Evolutionary conservation across 1,139 yeast genomes (phyloP), one percentile per base, ranked within the genome.

Genomic region (Geotrichum histeridarum): DNA sequence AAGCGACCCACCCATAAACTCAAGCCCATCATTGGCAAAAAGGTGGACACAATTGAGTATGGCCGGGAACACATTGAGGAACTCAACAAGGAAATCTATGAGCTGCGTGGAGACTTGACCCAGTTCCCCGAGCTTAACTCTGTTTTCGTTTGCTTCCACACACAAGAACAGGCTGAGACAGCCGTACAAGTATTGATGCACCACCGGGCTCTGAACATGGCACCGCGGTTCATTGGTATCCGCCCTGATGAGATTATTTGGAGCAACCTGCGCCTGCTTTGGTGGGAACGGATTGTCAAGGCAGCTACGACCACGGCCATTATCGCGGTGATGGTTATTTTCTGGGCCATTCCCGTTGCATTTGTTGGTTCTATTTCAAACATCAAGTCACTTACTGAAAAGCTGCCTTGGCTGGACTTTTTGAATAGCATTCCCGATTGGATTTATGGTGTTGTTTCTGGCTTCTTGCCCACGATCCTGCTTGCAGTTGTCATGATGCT

Each of bases 301-400:
- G 71, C 74, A 47, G 66, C 80, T 31, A 79, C 78, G 56, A 86
- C 96, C 0, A 64, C 75, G 52, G 77, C 83, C 17, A 81, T 83
- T 12, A 78, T 89, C 60, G 67, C 75, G 42, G 72, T 68, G 4
- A 70, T 85, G 66, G 80, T 89, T 59, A 78, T 91, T 54, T 85
- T 90, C 68, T 93, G 98, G 98, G 80, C 96, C 57, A 77, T 90
- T 64, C 98, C 98, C 15, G 97, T 91, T 52, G 96, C 97, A 1
- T 88, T 89, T 69, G 96, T 93, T 54, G 98, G 98, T 83, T 76
- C 84, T 65, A 80, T 93, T 61, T 90, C 98, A 22, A 91, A 91
- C 72, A 79, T 93, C 63, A 82, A 85, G 60, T 79, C 77, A 63
- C 76, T 90, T 69, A 86, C 84, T 41, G 75, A 80, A 51, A 82